A percentile compares a stretch with the other conserved stretches of the same genome.
Evolutionary conservation across 2,329 filamentous ascomycete genomes (phyloP).

Genomic region (Fusarium camptoceras): DNA sequence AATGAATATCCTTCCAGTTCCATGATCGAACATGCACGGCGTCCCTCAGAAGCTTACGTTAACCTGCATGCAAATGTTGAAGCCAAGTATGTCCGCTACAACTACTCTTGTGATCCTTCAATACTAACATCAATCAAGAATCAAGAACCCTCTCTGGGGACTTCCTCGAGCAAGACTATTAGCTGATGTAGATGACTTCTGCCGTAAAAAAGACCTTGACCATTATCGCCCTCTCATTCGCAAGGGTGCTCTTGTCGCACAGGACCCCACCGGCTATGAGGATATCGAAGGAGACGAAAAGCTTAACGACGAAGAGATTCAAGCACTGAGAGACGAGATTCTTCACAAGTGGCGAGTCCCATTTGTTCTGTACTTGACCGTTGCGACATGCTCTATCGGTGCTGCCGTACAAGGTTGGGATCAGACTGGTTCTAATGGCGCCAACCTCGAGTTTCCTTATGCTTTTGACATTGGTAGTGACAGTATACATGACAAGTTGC

Average conservation of each 20-base stretch:
- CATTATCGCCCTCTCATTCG: slow-evolving; percentile 70
- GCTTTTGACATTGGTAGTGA: slow-evolving; percentile 59
- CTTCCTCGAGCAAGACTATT: slow-evolving; percentile 64
- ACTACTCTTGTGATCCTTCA: not conserved
- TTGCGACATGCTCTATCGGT: slow-evolving; percentile 74
- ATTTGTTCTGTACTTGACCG: slow-evolving; percentile 72
- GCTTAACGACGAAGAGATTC: slow-evolving; percentile 70
- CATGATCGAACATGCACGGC: slow-evolving; percentile 53
- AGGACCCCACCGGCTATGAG: slow-evolving; percentile 73
- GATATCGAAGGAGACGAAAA: slow-evolving; percentile 67
- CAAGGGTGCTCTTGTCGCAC: slow-evolving; percentile 79
- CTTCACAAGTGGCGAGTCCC: slow-evolving; percentile 77
- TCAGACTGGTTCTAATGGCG: slow-evolving; percentile 72
- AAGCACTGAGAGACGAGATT: slow-evolving; percentile 69
- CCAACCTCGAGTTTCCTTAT: slow-evolving; percentile 70
- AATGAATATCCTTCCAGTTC: slow-evolving; percentile 47
- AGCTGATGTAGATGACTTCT: slow-evolving; percentile 70
- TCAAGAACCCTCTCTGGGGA: slow-evolving; percentile 63
- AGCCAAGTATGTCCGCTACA: slow-evolving; percentile 55
- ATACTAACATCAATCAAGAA: slow-evolving; percentile 47
- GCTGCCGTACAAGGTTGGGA: slow-evolving; percentile 79
- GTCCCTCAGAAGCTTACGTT: slow-evolving; percentile 49
- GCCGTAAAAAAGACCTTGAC: slow-evolving; percentile 66
- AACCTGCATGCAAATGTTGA: slow-evolving; percentile 61
- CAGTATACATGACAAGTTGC: slow-evolving; percentile 55